phyloP scores from a whole-genome alignment of 129 eudicot species.

The Centella asiatica region DNA sequence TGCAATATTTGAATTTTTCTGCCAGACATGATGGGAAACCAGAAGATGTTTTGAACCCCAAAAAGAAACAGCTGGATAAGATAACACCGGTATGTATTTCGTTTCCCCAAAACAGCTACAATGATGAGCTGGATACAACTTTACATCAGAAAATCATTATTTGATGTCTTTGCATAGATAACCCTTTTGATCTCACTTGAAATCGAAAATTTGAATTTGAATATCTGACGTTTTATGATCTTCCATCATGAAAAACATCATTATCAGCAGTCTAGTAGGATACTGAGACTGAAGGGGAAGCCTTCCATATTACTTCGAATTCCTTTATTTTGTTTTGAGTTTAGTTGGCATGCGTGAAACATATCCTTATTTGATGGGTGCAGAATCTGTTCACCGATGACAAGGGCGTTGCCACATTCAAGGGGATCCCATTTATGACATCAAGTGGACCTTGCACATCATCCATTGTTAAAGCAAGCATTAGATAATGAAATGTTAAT shows the following conservation, averaged over 20 bases:
- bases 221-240: neutral
- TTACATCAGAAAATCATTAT: too few species aligned
- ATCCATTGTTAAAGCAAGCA: conserved; percentile 59
- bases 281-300: neutral
- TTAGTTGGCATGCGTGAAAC: conserved; percentile 11
- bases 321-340: neutral
- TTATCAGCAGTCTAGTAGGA: too few species aligned
- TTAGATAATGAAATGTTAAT: conserved; percentile 35
- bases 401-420: conserved; percentile 82
- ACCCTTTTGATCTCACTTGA: too few species aligned
- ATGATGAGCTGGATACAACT: too few species aligned
- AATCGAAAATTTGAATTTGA: neutral
- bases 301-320: neutral
- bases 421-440: conserved; percentile 86
- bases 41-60: conserved; percentile 88
- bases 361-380: conserved; percentile 21
- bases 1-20: conserved; percentile 6
- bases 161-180: neutral
- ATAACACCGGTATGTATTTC: conserved; percentile 61
- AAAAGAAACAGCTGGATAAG: conserved; percentile 95
- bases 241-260: neutral
- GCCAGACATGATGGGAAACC: conserved; percentile 92
- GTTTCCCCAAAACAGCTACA: too few species aligned
- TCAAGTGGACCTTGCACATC: conserved; percentile 91
- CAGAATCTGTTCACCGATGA: conserved; percentile 89